Percentiles rank a stretch among this genome's conserved stretches.
These are phyloP conservation scores for Rhazya stricta DNA, from an alignment of 257 asterid species.

Conservation along the genomic window DNA sequence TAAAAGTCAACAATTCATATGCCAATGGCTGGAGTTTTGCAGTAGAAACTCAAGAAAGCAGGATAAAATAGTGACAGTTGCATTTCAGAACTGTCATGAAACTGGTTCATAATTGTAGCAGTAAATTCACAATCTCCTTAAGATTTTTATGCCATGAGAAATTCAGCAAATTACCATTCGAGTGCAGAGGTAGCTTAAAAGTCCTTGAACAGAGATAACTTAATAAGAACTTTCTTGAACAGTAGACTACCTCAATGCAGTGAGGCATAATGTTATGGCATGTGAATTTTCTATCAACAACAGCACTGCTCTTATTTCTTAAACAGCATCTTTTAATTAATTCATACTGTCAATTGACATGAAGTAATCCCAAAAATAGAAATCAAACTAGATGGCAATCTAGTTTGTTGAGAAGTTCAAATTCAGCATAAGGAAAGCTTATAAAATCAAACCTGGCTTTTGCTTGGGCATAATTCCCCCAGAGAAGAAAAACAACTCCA, in stretches of 20 bases:
- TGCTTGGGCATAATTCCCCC: conserved; percentile 99
- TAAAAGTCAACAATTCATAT: neutral
- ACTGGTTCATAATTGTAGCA: neutral
- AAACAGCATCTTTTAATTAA: neutral
- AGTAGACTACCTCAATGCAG: neutral
- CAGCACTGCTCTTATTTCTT: neutral
- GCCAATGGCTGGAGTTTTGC: neutral
- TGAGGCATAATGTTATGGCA: neutral
- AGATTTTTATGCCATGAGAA: neutral
- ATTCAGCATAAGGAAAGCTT: conserved; percentile 3
- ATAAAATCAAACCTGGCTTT: conserved; percentile 48
- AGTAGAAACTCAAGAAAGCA: neutral
- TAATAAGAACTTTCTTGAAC: neutral
- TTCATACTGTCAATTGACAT: neutral
- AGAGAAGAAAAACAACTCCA: conserved; percentile 92
- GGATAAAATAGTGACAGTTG: neutral
- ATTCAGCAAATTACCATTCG: neutral
- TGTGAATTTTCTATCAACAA: neutral
- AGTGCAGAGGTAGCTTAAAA: neutral
- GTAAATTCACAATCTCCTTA: neutral
- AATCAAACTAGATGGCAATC: neutral
- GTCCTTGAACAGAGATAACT: neutral
- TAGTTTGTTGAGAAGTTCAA: conserved; percentile 1
- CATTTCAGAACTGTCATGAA: neutral
- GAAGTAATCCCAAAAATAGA: neutral